Conservation (phyloP, 164 flowering plant genomes). For the Macadamia tetraphylla region DNA sequence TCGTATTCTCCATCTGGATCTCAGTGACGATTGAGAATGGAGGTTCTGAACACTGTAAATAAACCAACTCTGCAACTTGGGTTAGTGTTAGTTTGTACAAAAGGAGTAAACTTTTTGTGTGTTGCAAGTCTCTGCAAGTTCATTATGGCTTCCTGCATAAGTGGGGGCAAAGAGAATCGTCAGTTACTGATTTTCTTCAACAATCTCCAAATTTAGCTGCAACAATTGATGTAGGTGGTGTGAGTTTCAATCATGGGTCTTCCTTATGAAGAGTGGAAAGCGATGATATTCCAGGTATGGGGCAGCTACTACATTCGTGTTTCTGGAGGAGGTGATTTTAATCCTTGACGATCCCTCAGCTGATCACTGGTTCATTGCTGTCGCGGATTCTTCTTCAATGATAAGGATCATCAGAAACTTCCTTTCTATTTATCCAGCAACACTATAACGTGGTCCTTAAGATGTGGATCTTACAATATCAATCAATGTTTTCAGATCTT, state of each 20-base stretch:
- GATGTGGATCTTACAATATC: no score
- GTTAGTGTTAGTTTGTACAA: constrained; percentile 41
- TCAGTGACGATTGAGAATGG: constrained; percentile 40
- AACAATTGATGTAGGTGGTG: neutral
- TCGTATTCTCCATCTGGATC: constrained; percentile 85
- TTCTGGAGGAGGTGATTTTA: neutral
- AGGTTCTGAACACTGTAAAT: constrained; percentile 42
- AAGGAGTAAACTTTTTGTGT: constrained; percentile 30
- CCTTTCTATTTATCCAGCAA: no score
- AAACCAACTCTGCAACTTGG: constrained; percentile 18
- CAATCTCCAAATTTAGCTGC: constrained; percentile 2
- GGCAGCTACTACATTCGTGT: constrained; percentile 1
- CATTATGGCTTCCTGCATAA: neutral
- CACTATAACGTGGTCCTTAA: no score
- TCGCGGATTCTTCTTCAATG: no score
- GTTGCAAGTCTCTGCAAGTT: neutral
- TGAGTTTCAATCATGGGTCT: neutral
- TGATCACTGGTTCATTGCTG: no score
- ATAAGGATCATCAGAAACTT: no score
- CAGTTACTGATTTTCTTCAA: neutral
- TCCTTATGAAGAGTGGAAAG: neutral
- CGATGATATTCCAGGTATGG: neutral
- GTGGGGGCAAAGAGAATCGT: neutral
- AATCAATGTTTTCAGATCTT: no score
- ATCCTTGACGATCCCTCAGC: constrained; percentile 3